Evolutionary conservation across 2,329 filamentous ascomycete genomes (phyloP).

Genomic region (Aspergillus pseudoviridinutans): DNA sequence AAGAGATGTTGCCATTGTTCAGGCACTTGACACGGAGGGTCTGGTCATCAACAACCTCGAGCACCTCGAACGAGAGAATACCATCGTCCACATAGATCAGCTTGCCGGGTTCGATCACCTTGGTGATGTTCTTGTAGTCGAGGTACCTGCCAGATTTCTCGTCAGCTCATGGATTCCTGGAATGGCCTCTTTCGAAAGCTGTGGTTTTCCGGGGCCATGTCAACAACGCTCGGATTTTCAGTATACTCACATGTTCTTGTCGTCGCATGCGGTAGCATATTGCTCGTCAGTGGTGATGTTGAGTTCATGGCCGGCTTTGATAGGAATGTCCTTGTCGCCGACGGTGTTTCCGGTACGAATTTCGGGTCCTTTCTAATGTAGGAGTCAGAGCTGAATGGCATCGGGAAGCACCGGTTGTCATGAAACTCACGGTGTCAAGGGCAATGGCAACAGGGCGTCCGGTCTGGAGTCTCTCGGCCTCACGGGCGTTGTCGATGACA

Average conservation of each 20-base stretch:
- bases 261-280: constrained; percentile 78
- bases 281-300: constrained; percentile 97
- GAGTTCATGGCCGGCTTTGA: constrained; percentile 75
- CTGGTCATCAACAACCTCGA: constrained; percentile 82
- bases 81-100: constrained; percentile 98
- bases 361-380: constrained; percentile 67
- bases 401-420: not conserved
- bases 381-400: constrained; percentile 9
- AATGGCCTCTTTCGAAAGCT: not conserved
- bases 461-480: constrained; percentile 70
- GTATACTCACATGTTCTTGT: constrained; percentile 79
- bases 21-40: constrained; percentile 80
- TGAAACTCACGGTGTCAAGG: constrained; percentile 68
- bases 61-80: constrained; percentile 91
- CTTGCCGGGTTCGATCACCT: constrained; percentile 86
- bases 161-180: constrained; percentile 11
- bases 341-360: constrained; percentile 78
- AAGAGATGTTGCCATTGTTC: constrained; percentile 99
- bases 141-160: constrained; percentile 63
- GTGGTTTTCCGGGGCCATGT: not conserved
- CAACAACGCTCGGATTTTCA: constrained; percentile 6
- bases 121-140: constrained; percentile 99
- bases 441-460: constrained; percentile 94
- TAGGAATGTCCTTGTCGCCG: constrained; percentile 70
- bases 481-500: constrained; percentile 91